These are phyloP conservation scores for Alternaria sp. DNA, from an alignment of 2,329 filamentous ascomycete species.

Conservation along the genomic window DNA sequence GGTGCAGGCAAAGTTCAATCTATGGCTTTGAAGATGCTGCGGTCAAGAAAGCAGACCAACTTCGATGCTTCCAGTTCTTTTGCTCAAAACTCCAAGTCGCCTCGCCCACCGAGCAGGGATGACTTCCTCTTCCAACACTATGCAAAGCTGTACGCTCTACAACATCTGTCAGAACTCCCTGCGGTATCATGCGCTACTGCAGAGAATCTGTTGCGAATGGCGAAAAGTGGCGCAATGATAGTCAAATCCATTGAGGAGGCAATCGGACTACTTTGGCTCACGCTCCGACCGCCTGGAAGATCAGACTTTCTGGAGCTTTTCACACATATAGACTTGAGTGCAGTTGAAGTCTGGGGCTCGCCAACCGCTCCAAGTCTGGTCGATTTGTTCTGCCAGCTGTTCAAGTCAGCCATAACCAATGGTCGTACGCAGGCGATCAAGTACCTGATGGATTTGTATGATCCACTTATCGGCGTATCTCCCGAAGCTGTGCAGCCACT, in stretches of 20 bases:
- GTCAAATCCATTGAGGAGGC: background rate
- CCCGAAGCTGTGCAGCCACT: too few relatives aligned
- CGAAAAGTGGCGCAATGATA: background rate
- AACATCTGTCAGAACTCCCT: background rate
- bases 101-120: background rate
- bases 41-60: background rate
- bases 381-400: too few relatives aligned
- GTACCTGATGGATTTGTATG: too few relatives aligned
- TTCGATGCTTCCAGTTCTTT: background rate
- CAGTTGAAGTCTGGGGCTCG: too few relatives aligned
- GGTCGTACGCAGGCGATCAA: too few relatives aligned
- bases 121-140: background rate
- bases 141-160: background rate
- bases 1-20: too few relatives aligned
- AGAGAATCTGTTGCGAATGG: background rate
- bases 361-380: too few relatives aligned
- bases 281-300: background rate
- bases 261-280: background rate
- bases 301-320: too few relatives aligned
- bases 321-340: too few relatives aligned
- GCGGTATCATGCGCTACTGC: background rate
- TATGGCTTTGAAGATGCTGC: background rate
- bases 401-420: too few relatives aligned
- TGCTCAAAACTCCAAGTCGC: background rate
- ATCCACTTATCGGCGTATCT: too few relatives aligned